Evolutionary conservation across 306 rosid species (phyloP).

Genomic region (Delonix regia): DNA sequence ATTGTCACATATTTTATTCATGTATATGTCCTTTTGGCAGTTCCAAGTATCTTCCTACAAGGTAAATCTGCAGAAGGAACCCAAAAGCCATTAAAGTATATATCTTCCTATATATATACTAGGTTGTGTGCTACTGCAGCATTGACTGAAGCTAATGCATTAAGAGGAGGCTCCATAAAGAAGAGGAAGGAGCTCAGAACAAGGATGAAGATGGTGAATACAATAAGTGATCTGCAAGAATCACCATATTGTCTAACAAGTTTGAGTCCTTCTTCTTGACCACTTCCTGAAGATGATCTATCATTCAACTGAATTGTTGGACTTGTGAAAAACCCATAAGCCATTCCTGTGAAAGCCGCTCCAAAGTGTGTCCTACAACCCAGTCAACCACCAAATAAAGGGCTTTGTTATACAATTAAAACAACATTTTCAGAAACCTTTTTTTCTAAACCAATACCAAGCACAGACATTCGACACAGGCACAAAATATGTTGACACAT

Average conservation of each 20-base stretch:
- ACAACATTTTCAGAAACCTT: background rate
- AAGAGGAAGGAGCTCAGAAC: constrained; percentile 58
- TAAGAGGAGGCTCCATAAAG: constrained; percentile 72
- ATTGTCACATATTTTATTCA: background rate
- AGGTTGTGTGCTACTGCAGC: constrained; percentile 39
- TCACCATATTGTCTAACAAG: constrained; percentile 61
- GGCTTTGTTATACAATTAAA: background rate
- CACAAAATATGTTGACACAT: no score
- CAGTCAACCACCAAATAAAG: constrained; percentile 2
- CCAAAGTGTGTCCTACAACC: constrained; percentile 78
- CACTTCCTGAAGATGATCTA: constrained; percentile 46
- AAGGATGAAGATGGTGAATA: constrained; percentile 62
- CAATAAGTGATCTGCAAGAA: constrained; percentile 65
- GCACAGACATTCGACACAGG: no score
- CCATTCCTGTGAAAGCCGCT: constrained; percentile 75
- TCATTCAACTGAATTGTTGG: constrained; percentile 63
- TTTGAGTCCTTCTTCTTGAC: constrained; percentile 73
- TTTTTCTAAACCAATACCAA: no score
- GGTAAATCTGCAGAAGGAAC: constrained; percentile 7
- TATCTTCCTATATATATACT: constrained; percentile 25
- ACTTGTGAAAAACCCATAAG: constrained; percentile 67
- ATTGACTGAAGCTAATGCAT: constrained; percentile 48
- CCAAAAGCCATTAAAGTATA: constrained; percentile 19
- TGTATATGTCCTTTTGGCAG: background rate
- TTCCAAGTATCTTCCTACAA: background rate